These are phyloP conservation scores for Exobasidium cylindrosporum DNA, from an alignment of 1,284 basidiomycete genomes.

Conservation along the genomic window DNA sequence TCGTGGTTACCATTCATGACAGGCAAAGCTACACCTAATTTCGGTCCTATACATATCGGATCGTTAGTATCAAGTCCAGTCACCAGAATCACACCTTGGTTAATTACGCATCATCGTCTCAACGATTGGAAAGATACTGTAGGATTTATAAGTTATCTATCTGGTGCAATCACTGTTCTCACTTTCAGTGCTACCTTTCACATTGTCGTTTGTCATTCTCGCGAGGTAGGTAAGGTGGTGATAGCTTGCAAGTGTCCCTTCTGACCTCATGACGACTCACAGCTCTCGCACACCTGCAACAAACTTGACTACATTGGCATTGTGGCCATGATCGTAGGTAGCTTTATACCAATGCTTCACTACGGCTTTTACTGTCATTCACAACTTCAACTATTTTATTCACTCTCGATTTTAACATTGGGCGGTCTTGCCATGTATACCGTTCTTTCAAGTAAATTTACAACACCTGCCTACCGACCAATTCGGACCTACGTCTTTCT, in stretches of 20 bases:
- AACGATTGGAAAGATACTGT: constrained; percentile 65
- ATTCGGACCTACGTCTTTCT: constrained; percentile 78
- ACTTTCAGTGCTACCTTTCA: constrained; percentile 74
- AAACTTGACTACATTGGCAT: constrained; percentile 58
- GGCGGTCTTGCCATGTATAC: constrained; percentile 67
- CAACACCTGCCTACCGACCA: constrained; percentile 71
- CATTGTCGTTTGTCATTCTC: constrained; percentile 71
- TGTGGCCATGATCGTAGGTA: constrained; percentile 67
- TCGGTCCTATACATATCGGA: background rate
- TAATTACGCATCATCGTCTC: constrained; percentile 3
- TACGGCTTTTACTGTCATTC: constrained; percentile 53
- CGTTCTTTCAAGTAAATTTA: constrained; percentile 75
- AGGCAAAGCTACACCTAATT: background rate
- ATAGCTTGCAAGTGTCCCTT: constrained; percentile 18
- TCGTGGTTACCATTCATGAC: background rate
- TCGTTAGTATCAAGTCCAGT: constrained; percentile 13
- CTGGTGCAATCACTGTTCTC: constrained; percentile 73
- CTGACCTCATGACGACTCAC: background rate
- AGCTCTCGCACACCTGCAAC: constrained; percentile 15
- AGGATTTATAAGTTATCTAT: constrained; percentile 68
- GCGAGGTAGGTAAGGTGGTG: constrained; percentile 58
- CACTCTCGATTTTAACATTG: constrained; percentile 60
- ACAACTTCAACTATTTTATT: constrained; percentile 33
- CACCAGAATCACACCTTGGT: background rate
- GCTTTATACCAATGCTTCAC: constrained; percentile 68